phyloP scores from a whole-genome alignment of 805 yeast genomes.

The Phaffomyces thermotolerans region DNA sequence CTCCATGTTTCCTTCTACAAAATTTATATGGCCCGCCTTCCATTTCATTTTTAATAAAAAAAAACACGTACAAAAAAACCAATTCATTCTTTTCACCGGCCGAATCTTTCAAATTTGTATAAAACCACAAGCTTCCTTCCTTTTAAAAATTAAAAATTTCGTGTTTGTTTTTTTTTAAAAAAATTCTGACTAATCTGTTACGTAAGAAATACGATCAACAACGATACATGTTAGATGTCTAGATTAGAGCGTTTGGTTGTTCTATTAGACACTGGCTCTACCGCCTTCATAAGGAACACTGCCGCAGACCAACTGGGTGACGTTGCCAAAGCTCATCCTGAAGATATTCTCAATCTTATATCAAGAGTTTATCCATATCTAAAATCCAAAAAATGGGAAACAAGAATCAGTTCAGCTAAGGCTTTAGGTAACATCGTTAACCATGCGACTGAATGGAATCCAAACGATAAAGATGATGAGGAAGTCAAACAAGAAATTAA shows the following conservation, averaged over 20 bases:
- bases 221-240: slow-evolving; percentile 21
- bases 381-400: slow-evolving; percentile 85
- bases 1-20: no score
- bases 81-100: background rate
- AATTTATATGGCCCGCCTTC: no score
- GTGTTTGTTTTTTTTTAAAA: no score
- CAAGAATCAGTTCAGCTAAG: slow-evolving; percentile 87
- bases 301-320: slow-evolving; percentile 98
- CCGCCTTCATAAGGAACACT: slow-evolving; percentile 85
- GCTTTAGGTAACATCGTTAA: slow-evolving; percentile 91
- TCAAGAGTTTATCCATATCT: slow-evolving; percentile 90
- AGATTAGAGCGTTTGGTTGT: slow-evolving; percentile 39
- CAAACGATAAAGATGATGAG: slow-evolving; percentile 34
- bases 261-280: slow-evolving; percentile 84
- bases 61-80: background rate
- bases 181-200: background rate
- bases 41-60: no score
- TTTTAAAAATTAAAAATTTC: background rate
- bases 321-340: slow-evolving; percentile 90
- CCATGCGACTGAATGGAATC: slow-evolving; percentile 79
- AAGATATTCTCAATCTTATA: slow-evolving; percentile 73
- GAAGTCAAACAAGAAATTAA: slow-evolving; percentile 13
- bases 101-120: slow-evolving; percentile 2
- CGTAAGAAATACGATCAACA: background rate
- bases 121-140: slow-evolving; percentile 5